These are phyloP conservation scores for Fusarium xyrophilum DNA, from an alignment of 2,329 filamentous ascomycete species.

Conservation along the genomic window DNA sequence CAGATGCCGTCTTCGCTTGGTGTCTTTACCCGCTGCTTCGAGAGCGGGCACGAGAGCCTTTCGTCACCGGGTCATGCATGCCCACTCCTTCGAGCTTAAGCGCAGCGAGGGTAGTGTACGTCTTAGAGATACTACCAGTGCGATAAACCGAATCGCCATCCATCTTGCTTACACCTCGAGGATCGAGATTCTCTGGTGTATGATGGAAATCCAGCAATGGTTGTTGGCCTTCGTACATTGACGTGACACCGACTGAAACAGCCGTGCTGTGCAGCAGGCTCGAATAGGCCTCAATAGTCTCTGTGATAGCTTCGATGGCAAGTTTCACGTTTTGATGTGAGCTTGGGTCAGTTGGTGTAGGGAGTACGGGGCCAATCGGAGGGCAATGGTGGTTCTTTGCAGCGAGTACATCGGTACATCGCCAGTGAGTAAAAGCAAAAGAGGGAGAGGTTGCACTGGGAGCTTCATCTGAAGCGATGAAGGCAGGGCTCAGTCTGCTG, in stretches of 20 bases:
- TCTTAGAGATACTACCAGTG: slow-evolving; percentile 8
- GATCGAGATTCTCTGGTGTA: neutral
- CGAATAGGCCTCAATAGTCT: neutral
- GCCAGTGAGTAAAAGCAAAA: neutral
- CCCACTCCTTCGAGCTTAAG: neutral
- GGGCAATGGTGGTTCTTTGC: slow-evolving; percentile 19
- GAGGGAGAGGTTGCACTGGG: neutral
- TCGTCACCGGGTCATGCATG: slow-evolving; percentile 8
- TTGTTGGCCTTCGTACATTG: neutral
- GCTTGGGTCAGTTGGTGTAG: neutral
- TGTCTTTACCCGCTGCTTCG: slow-evolving; percentile 1
- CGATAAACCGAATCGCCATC: slow-evolving; percentile 5
- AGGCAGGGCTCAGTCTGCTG: too few species aligned
- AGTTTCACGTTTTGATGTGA: neutral
- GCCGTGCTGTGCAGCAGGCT: neutral
- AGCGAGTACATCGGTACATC: slow-evolving; percentile 3
- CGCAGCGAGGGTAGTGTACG: slow-evolving; percentile 1
- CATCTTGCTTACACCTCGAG: slow-evolving; percentile 2
- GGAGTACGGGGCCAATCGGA: slow-evolving; percentile 8
- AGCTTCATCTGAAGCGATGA: neutral
- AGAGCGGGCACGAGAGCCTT: neutral
- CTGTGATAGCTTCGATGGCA: neutral
- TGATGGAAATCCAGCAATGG: slow-evolving; percentile 1
- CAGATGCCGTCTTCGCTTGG: neutral
- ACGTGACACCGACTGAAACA: neutral